Evolutionary conservation across 2,329 filamentous ascomycete genomes (phyloP), one percentile per base, ranked within the genome.

Genomic region (Aureobasidium namibiae): DNA sequence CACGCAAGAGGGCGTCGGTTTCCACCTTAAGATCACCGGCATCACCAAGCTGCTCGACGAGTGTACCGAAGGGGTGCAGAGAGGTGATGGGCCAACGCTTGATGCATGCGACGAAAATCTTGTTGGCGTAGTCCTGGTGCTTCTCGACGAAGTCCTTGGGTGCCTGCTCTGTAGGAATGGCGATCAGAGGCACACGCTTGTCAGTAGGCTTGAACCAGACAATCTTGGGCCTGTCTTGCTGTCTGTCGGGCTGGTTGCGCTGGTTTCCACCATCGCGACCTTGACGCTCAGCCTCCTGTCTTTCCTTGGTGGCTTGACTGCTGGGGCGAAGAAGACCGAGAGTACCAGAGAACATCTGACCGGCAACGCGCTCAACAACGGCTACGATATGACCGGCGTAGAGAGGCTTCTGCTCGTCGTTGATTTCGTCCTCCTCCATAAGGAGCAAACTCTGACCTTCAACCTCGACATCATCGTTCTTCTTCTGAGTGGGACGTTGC

Each of bases 131-230:
- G 31, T 96, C 90, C 73, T 96, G 90, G 73, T 99, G 94, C 75
- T 94, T 96, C 78, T 99, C 94, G 29, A 99, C 94, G 68, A 99
- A 99, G 75, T 97, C 94, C 36, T 91, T 88, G 21, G 94, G 94
- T 9, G 94, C 94, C 76, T 99, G 94, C 74, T 99, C 94, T 3
- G 94, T 99, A 1, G 94, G 94, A 64, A 99, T 99, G 57, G 94
- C 94, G 73, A 99, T 99, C 65, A 99, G 80, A 52, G 94, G 94
- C 49, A 99, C 94, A 70, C 94, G 90, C 83, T 99, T 97, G 76
- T 99, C 94, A 1, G 94, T 99, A 61, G 94, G 94, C 80, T 99
- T 99, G 80, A 99, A 99, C 94, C 94, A 99, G 42, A 99, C 94
- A 75, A 99, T 99, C 85, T 99, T 99, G 63, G 94, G 94, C 77